Percentiles rank a stretch among this genome's conserved stretches.
phyloP scores from a whole-genome alignment of 805 yeast genomes.

The Metschnikowia continentalis region DNA sequence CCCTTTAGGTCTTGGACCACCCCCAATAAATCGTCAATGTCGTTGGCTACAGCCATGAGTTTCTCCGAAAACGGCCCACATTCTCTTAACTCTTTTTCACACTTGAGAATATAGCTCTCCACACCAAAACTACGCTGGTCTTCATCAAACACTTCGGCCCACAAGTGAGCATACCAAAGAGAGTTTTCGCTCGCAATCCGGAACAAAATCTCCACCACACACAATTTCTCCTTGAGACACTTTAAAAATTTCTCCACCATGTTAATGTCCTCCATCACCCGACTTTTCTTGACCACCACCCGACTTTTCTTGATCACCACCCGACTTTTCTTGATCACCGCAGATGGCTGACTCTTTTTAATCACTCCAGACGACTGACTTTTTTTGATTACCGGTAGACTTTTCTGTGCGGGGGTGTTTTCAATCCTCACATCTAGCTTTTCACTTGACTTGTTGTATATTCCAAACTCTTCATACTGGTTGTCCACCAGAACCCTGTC shows the following conservation, averaged over 20 bases:
- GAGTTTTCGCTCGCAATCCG: background rate
- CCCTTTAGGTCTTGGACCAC: background rate
- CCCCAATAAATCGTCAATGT: background rate
- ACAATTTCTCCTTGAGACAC: background rate
- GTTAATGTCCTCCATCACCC: background rate
- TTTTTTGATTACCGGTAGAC: background rate
- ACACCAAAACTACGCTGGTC: constrained; percentile 1
- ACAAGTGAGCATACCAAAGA: background rate
- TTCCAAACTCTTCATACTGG: constrained; percentile 5
- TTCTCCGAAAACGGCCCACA: background rate
- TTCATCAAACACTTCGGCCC: background rate
- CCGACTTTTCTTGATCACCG: too few relatives aligned
- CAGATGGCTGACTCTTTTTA: too few relatives aligned
- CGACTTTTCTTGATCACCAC: too few relatives aligned
- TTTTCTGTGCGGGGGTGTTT: background rate
- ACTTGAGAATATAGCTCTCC: constrained; percentile 9
- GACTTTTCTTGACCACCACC: background rate
- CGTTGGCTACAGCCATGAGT: background rate
- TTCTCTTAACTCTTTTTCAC: constrained; percentile 5
- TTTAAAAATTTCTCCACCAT: background rate
- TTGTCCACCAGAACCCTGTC: background rate
- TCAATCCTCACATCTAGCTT: constrained; percentile 1
- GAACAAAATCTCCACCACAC: background rate
- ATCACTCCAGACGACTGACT: too few relatives aligned
- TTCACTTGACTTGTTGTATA: background rate